Base-by-base conservation (phyloP, 345 rosid genomes). In the Gossypium longicalyx region DNA sequence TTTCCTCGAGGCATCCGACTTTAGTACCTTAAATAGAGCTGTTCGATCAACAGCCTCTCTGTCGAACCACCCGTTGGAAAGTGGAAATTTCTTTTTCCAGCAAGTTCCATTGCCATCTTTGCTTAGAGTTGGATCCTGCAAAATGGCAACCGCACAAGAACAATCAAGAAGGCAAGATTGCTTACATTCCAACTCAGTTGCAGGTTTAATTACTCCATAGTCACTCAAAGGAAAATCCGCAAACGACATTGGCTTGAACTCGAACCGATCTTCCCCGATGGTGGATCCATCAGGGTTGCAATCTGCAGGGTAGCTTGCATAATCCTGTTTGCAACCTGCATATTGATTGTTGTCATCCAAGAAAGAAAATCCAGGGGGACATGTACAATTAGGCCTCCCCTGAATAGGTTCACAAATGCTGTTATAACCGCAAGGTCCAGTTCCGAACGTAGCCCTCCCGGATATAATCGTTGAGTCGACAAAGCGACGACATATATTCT, bases 151-250 rank as follows among this genome's bases (percentile, higher is more conserved):
- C 1, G 49, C 69, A 51, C 77, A 74, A 29, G 76, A 19, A 23
- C 76, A 72, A 43, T 72, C 76, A 47, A 23, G 76, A 41, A 72
- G 77, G 20, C 77, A 74, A 19, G 77, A 74, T 41, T 49, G 65
- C 51, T 1, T 27, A 34, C 77, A 74, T 25, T 74, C 77, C 2
- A 12, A 51, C 49, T 62, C 61, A 48, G 13, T 74, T 27, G 27
- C 29, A 19, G 70, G 70, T n/a, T 48, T 2, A 70, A 74, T 12
- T n/a, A 27, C 63, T 49, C 25, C 68, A 49, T 63, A 62, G 60
- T 62, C 77, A 25, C 51, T 12, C 0, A 62, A 27, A 51, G 77
- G 70, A 16, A 66, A 74, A 74, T 74, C 70, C 0, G 23, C 47
- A 62, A n/a, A 49, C 1, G 15, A 20, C 56, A 27, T 47, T 4